A percentile compares a stretch with the other conserved stretches of the same genome.
Evolutionary conservation across 306 rosid genomes (phyloP).

Genomic region (Trifolium repens): DNA sequence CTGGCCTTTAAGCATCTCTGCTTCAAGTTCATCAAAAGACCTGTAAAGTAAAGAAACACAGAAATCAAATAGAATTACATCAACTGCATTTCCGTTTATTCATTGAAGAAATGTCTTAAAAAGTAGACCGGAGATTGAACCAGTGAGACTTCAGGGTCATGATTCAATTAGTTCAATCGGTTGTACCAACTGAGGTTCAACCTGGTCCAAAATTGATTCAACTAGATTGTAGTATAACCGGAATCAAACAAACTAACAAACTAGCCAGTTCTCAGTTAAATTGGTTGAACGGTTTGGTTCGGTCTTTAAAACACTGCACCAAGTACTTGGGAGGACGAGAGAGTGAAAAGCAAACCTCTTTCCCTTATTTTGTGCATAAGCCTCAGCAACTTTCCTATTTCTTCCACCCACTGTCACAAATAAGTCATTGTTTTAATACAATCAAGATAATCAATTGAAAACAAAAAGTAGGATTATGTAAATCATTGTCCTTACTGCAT

Average conservation of each 20-base stretch:
- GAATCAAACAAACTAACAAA: not conserved
- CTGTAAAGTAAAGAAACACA: constrained; percentile 45
- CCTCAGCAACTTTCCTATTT: constrained; percentile 92
- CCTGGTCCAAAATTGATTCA: not conserved
- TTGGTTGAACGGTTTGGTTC: not conserved
- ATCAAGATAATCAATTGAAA: constrained; percentile 16
- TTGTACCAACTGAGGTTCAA: not conserved
- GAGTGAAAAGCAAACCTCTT: constrained; percentile 57
- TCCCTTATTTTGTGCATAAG: constrained; percentile 77
- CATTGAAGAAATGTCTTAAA: not conserved
- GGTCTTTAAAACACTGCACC: not conserved
- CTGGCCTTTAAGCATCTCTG: constrained; percentile 85
- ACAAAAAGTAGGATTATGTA: constrained; percentile 16
- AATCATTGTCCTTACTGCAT: constrained; percentile 66
- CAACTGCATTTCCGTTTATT: not conserved
- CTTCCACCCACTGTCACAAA: constrained; percentile 91
- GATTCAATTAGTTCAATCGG: not conserved
- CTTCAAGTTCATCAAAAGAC: constrained; percentile 91
- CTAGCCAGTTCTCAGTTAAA: not conserved
- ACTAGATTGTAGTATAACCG: not conserved
- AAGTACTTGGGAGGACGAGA: constrained; percentile 18
- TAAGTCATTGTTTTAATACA: constrained; percentile 20
- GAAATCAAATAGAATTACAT: constrained; percentile 6
- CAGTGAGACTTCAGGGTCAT: not conserved
- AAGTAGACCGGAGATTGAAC: not conserved